phyloP scores from a whole-genome alignment of 345 rosid genomes.

The Lepidium didymum region DNA sequence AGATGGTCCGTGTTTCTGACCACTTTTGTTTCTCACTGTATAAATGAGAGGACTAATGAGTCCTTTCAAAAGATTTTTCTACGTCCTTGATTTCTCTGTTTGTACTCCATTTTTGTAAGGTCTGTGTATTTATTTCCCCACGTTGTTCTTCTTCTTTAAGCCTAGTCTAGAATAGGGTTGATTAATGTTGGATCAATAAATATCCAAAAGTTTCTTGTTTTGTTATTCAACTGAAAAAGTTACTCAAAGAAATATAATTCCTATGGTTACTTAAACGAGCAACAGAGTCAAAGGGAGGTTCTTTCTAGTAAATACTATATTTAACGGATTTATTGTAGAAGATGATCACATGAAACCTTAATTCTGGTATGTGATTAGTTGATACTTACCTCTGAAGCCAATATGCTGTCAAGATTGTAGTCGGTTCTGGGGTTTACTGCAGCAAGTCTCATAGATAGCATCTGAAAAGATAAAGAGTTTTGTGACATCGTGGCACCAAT shows the following conservation, averaged over 20 bases:
- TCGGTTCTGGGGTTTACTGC: constrained; percentile 74
- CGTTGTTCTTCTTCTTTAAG: constrained; percentile 23
- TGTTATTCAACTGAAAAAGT: constrained; percentile 14
- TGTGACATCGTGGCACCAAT: neutral
- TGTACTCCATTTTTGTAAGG: constrained; percentile 18
- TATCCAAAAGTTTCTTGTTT: constrained; percentile 25
- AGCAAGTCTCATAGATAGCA: constrained; percentile 92
- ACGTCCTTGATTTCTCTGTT: neutral
- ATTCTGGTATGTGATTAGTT: constrained; percentile 1
- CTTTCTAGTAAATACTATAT: neutral
- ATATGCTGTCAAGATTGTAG: constrained; percentile 57
- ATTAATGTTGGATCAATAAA: constrained; percentile 24
- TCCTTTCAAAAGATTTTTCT: constrained; percentile 11
- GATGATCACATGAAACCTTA: constrained; percentile 16
- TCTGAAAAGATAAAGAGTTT: constrained; percentile 39
- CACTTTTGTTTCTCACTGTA: neutral
- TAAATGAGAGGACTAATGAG: constrained; percentile 20
- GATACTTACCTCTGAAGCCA: constrained; percentile 72
- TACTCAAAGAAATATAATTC: constrained; percentile 1
- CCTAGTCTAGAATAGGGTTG: constrained; percentile 28
- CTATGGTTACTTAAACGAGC: constrained; percentile 24
- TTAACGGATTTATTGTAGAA: neutral
- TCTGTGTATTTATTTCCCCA: constrained; percentile 28
- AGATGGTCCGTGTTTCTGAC: constrained; percentile 28
- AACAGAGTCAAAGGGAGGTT: constrained; percentile 12